Evolutionary conservation across 345 rosid genomes (phyloP), one percentile per base, ranked within the genome.

Genomic region (Citrus medica): DNA sequence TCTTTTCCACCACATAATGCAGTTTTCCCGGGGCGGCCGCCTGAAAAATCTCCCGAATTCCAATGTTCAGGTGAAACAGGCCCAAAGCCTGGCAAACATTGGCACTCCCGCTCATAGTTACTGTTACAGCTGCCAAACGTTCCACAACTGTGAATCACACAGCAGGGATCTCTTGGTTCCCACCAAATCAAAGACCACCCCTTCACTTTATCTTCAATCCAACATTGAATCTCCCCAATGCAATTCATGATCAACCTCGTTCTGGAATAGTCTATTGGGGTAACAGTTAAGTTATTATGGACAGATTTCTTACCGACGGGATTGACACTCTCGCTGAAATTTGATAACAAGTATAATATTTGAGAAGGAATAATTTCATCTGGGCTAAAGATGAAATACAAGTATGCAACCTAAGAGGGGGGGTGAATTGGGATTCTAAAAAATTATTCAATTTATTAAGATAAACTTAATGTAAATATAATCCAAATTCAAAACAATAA

Each of bases 81-180:
- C 74, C 10, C 6, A 65, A 83, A 88, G 24, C 91, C 93, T 1
- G 84, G 88, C 73, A 87, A 80, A 75, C 93, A 90, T 40, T 77
- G 72, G 72, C 93, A 90, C 21, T 4, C 51, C 8, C 19, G 14
- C 30, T 53, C 56, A 17, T 32, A 80, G 1, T 71, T 76, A 24
- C 71, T 67, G 65, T 82, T 84, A 74, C 93, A 90, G 76, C 38
- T 79, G 28, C 85, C 89, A 32, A 3, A 30, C 4, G 4, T 30
- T 30, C 32, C 32, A 30, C 32, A 30, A 3, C 4, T 3, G 4
- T 30, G 32, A 30, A 30, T 3, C 4, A 30, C 4, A 30, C 32
- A 0, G 32, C 32, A 30, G 32, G 4, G 4, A 3, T 81, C 82
- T 51, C 74, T 76, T 7, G 93, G 91, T 14, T 77, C 81, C 9